Base-by-base conservation (phyloP, 2,329 filamentous ascomycete species). In the Sphaerulina populicola region DNA sequence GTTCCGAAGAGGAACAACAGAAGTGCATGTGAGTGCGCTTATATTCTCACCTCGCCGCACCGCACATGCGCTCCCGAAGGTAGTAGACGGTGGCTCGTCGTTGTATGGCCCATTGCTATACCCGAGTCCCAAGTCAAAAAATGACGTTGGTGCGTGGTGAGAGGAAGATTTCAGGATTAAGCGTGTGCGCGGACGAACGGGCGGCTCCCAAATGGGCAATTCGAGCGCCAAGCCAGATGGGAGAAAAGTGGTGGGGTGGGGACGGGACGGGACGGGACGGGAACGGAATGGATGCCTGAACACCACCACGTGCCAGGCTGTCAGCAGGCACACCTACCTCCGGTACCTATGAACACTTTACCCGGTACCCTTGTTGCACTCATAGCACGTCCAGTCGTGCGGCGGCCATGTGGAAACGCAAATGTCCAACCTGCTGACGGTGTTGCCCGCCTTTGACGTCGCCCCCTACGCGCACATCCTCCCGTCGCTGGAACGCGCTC, bases 391-490 rank as follows among this genome's bases (percentile, higher is more conserved):
- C 31, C 35, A 29, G 31, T 5, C 18, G 37, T 44, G 51, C 51
- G 50, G 44, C 56, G 57, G 61, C 55, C 55, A 59, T 62, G 60
- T 54, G 58, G 50, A 43, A 36, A 27, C 2, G 68, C 72, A 44
- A 48, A 94, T 94, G 88, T 88, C 83, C 63, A 91, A 97, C 79
- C 81, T 97, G 65, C 78, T 84, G 65, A 79, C 81, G 66, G 81
- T 94, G 66, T 79, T 96, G 59, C 89, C 91, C 62, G 77, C 81
- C 70, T 94, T 96, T 66, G 79, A 85, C 54, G 77, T 79, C 58
- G 76, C 79, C 64, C 77, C 78, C 55, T 91, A 86, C 71, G 76
- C 82, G 38, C 81, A 85, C 63, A 81, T 96, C 42, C 72, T 96
- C 30, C 83, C 87, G 2, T 81, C 82, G 18, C 79, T 97, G 49